These are phyloP conservation scores for Dendrobium officinale DNA, from an alignment of 106 monocot species.

Conservation along the genomic window DNA sequence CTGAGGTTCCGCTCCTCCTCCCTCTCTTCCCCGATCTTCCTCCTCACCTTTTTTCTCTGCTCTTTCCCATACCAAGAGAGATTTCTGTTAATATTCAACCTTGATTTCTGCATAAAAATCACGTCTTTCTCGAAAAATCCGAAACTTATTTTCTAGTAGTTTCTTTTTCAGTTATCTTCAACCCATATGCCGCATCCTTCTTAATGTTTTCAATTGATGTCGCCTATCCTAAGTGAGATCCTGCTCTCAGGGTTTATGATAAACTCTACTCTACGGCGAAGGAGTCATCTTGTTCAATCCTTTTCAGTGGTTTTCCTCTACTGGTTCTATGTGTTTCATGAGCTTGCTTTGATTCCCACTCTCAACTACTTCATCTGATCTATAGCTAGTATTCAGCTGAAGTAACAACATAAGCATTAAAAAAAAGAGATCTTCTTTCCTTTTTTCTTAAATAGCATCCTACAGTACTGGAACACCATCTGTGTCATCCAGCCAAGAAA, in stretches of 20 bases:
- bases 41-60: conserved; percentile 4
- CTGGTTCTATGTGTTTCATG: conserved; percentile 77
- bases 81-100: conserved; percentile 12
- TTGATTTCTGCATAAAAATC: neutral
- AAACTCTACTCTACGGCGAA: conserved; percentile 37
- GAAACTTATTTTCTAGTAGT: neutral
- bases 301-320: conserved; percentile 68
- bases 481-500: neutral
- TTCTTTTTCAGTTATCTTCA: neutral
- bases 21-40: neutral
- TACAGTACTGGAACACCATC: conserved; percentile 26
- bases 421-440: neutral
- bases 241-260: conserved; percentile 43
- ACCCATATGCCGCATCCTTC: conserved; percentile 8
- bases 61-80: neutral
- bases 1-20: conserved; percentile 12
- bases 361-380: conserved; percentile 25
- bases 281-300: conserved; percentile 51
- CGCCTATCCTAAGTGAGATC: conserved; percentile 26
- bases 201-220: conserved; percentile 36
- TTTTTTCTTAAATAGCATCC: conserved; percentile 14
- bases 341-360: conserved; percentile 5
- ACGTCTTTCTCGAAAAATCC: neutral
- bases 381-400: conserved; percentile 6
- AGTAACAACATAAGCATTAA: neutral